phyloP scores from a whole-genome alignment of 257 asterid genomes.

The Prunella vulgaris region DNA sequence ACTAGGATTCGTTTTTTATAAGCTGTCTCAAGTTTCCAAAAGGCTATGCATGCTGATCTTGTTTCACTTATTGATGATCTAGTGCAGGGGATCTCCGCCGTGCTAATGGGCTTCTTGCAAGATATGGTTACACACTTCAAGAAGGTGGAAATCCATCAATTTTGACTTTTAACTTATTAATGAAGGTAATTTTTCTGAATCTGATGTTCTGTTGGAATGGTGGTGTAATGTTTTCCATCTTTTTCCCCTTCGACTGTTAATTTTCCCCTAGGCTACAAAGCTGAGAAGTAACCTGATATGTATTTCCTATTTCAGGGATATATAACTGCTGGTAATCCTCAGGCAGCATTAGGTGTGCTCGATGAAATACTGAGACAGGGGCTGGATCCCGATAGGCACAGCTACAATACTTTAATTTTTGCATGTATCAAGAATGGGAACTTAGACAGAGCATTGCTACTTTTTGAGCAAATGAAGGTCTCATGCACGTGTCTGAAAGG shows the following conservation, averaged over 20 bases:
- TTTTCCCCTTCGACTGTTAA: neutral
- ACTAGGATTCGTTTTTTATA: neutral
- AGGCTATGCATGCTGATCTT: conserved; percentile 29
- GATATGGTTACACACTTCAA: conserved; percentile 51
- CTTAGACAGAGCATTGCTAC: conserved; percentile 44
- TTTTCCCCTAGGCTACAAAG: neutral
- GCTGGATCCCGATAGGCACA: conserved; percentile 50
- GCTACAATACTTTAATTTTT: conserved; percentile 60
- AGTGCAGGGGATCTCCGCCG: conserved; percentile 88
- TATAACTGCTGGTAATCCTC: conserved; percentile 51
- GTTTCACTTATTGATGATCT: conserved; percentile 38
- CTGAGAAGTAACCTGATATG: conserved; percentile 4
- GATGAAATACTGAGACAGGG: conserved; percentile 57
- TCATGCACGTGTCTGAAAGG: conserved; percentile 48
- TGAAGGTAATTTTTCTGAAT: conserved; percentile 45
- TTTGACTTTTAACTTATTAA: conserved; percentile 51
- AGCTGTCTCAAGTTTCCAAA: conserved; percentile 14
- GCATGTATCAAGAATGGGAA: conserved; percentile 55
- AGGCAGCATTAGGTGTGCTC: conserved; percentile 44
- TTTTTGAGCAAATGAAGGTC: conserved; percentile 68
- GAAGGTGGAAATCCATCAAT: conserved; percentile 52
- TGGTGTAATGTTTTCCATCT: neutral
- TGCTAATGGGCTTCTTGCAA: conserved; percentile 76
- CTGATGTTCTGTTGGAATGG: neutral
- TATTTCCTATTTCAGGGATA: conserved; percentile 50